Evolutionary conservation across 257 asterid genomes (phyloP), one percentile per base, ranked within the genome.

Genomic region (Cordia subcordata): DNA sequence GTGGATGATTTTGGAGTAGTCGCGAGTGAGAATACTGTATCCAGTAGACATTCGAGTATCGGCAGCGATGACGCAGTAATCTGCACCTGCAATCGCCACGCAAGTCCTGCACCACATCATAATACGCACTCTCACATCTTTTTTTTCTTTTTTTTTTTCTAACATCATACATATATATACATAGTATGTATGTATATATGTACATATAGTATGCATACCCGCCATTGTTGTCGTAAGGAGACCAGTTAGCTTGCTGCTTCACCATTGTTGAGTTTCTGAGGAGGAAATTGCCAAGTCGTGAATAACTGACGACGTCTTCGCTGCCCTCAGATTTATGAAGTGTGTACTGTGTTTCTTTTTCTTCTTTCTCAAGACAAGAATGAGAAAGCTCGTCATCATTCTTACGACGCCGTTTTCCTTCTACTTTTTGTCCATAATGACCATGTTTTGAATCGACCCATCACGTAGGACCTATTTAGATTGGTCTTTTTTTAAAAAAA

Each of bases 151-250:
- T n/a, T n/a, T n/a, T n/a, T n/a, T n/a, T n/a, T n/a, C n/a, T 38
- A 15, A 39, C 50, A 20, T 14, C 1, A 17, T 49, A 49, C 4
- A 14, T 49, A 3, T 15, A 15, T 15, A 13, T 49, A 8, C 15
- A 17, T 15, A 13, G 47, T 45, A 4, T 45, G 14, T 4, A 14
- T 1, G 13, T 15, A 35, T 14, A 38, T 47, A n/a, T n/a, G n/a
- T n/a, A n/a, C n/a, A n/a, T n/a, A n/a, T n/a, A n/a, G n/a, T n/a
- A n/a, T 45, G 39, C 19, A 54, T 70, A 90, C 98, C 98, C 98
- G 70, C 96, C 98, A 80, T 91, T 91, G 82, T 91, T 87, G 85
- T 91, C 98, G 58, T 91, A 87, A 11, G 98, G 98, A 67, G 96
- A 85, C 92, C 92, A 91, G 59, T 83, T 88, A 2, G 96, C 86